A percentile compares a stretch with the other conserved stretches of the same genome.
Conservation (phyloP, 208 protist genomes). For the Crithidia bombi region DNA sequence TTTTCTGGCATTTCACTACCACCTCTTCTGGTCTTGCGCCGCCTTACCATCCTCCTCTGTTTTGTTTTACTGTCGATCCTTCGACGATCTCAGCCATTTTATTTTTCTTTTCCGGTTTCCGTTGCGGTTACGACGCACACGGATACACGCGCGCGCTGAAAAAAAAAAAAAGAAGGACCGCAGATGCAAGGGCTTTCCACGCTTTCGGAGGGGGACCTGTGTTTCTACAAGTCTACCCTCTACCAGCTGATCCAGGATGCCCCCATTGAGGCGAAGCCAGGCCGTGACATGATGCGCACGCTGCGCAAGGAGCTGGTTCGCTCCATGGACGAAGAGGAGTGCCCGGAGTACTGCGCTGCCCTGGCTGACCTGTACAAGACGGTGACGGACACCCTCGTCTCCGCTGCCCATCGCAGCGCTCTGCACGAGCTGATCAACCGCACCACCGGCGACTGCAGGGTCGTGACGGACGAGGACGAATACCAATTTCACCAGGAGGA, state of each 20-base stretch:
- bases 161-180: neutral
- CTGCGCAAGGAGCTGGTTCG: slow-evolving; percentile 79
- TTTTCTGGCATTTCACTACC: too few species aligned
- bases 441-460: slow-evolving; percentile 59
- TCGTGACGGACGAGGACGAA: slow-evolving; percentile 89
- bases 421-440: slow-evolving; percentile 88
- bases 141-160: neutral
- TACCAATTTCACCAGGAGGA: slow-evolving; percentile 73
- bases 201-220: slow-evolving; percentile 51
- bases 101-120: too few species aligned
- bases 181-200: slow-evolving; percentile 32
- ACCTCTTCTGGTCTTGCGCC: too few species aligned
- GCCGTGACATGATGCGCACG: slow-evolving; percentile 74
- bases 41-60: neutral
- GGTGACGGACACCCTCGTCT: slow-evolving; percentile 83
- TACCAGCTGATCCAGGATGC: slow-evolving; percentile 75
- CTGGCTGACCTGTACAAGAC: slow-evolving; percentile 84
- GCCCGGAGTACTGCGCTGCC: slow-evolving; percentile 64
- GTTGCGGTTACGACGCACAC: slow-evolving; percentile 7
- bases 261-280: slow-evolving; percentile 66
- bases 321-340: slow-evolving; percentile 63
- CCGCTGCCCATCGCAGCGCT: slow-evolving; percentile 73
- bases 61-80: too few species aligned
- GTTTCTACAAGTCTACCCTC: slow-evolving; percentile 81
- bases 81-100: too few species aligned